Evolutionary conservation across 345 rosid genomes (phyloP).

Genomic region (Bruguiera sexangula): DNA sequence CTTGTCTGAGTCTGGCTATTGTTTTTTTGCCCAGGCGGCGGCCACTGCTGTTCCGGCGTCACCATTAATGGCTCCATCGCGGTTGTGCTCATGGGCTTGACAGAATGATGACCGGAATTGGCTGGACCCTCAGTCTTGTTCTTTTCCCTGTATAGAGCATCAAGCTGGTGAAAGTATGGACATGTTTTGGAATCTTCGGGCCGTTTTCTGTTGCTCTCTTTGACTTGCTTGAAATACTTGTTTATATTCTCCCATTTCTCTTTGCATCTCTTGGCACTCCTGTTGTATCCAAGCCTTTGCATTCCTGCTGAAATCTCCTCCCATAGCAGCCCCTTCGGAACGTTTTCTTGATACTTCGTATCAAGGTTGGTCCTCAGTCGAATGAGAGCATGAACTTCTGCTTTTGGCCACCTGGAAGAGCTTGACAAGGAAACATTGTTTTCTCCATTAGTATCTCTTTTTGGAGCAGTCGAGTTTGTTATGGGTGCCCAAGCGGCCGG

Average conservation of each 20-base stretch:
- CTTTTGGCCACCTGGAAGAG: conserved; percentile 87
- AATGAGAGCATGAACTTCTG: conserved; percentile 72
- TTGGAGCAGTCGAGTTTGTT: background rate
- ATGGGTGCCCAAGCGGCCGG: background rate
- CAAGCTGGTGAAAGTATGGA: conserved; percentile 66
- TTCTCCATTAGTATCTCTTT: conserved; percentile 19
- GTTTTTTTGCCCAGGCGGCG: background rate
- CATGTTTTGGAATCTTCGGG: conserved; percentile 79
- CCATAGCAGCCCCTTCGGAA: conserved; percentile 82
- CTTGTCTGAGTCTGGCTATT: conserved; percentile 4
- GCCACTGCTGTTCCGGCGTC: conserved; percentile 19
- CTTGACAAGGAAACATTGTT: conserved; percentile 29
- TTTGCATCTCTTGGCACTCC: conserved; percentile 82
- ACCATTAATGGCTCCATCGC: conserved; percentile 15
- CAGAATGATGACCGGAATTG: background rate
- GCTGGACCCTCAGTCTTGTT: background rate
- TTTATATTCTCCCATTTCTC: conserved; percentile 98
- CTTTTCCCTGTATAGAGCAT: conserved; percentile 31
- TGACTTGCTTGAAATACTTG: conserved; percentile 90
- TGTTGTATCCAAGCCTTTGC: conserved; percentile 62
- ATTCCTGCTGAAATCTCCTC: conserved; percentile 73
- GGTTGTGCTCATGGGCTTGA: background rate
- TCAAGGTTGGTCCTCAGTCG: conserved; percentile 54
- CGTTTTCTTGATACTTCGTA: conserved; percentile 52
- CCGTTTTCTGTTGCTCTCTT: conserved; percentile 70